Percentiles rank a stretch among this genome's conserved stretches.
phyloP scores from a whole-genome alignment of 169 alveolate genomes.

The Plasmodium vivax region DNA sequence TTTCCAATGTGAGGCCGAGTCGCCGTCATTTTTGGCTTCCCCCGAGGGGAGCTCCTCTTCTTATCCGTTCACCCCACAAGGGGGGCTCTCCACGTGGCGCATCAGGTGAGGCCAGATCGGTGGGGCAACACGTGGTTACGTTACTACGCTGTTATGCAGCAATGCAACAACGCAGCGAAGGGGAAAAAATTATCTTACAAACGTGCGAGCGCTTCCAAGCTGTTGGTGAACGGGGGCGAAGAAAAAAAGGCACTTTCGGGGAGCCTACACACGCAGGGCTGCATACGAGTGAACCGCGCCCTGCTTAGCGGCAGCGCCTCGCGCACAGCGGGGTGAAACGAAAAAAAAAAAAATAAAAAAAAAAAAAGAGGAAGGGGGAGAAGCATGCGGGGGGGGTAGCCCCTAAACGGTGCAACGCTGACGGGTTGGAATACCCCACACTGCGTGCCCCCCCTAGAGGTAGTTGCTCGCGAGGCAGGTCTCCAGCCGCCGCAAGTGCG shows the following conservation, averaged over 20 bases:
- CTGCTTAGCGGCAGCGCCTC: background rate
- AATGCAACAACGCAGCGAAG: background rate
- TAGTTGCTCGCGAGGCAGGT: constrained; percentile 18
- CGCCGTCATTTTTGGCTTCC: background rate
- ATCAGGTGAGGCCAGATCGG: background rate
- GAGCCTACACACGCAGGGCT: background rate
- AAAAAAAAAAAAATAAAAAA: constrained; percentile 2
- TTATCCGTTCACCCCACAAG: background rate
- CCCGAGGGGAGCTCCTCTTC: background rate
- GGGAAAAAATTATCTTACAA: background rate
- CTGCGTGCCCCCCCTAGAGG: background rate
- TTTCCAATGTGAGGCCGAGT: background rate
- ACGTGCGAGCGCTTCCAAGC: background rate
- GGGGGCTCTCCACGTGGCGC: background rate
- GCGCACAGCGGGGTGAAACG: background rate
- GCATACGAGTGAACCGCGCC: background rate
- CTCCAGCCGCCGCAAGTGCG: constrained; percentile 25
- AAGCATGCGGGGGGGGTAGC: background rate
- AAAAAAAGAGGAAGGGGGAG: background rate
- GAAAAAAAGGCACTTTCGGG: background rate
- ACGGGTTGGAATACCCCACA: no score
- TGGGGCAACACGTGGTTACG: background rate
- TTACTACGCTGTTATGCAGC: background rate
- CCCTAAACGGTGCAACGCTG: background rate
- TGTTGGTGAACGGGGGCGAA: background rate